phyloP scores from a whole-genome alignment of 768 basidiomycete species.

The Pseudohyphozyma bogoriensis region DNA sequence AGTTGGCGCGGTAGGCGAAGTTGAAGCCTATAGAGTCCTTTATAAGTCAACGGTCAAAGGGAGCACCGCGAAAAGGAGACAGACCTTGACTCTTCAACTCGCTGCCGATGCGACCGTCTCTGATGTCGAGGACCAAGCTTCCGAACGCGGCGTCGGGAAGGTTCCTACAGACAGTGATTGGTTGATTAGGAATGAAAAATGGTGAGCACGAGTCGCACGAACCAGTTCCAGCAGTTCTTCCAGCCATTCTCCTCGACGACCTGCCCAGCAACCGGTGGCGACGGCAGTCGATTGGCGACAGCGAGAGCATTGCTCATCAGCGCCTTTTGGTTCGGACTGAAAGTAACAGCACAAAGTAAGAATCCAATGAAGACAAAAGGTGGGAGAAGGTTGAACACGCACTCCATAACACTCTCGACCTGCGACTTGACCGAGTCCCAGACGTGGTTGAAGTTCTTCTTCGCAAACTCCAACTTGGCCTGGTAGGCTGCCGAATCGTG shows the following conservation, averaged over 20 bases:
- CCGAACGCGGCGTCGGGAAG: constrained; percentile 92
- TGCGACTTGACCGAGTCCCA: constrained; percentile 88
- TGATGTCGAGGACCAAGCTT: constrained; percentile 72
- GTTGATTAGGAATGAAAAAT: neutral
- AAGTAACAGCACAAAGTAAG: no score
- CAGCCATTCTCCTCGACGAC: constrained; percentile 79
- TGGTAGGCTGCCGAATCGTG: constrained; percentile 78
- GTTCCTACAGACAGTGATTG: constrained; percentile 45
- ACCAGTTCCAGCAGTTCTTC: constrained; percentile 98
- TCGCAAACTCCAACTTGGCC: constrained; percentile 63
- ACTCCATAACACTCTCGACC: constrained; percentile 80
- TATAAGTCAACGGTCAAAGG: neutral
- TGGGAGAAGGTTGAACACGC: no score
- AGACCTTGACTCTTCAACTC: constrained; percentile 86
- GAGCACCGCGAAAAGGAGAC: constrained; percentile 22
- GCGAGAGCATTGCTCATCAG: constrained; percentile 79
- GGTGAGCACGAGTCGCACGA: neutral
- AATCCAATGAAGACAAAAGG: no score
- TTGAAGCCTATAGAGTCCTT: constrained; percentile 62
- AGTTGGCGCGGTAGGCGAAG: constrained; percentile 74
- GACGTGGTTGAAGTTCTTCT: constrained; percentile 77
- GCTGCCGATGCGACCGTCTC: constrained; percentile 81
- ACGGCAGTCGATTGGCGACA: constrained; percentile 71
- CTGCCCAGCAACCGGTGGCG: constrained; percentile 42
- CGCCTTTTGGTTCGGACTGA: constrained; percentile 65